These are phyloP conservation scores for Epipyxis sp. DNA, from an alignment of 108 stramenopile genomes.

Conservation along the genomic window DNA sequence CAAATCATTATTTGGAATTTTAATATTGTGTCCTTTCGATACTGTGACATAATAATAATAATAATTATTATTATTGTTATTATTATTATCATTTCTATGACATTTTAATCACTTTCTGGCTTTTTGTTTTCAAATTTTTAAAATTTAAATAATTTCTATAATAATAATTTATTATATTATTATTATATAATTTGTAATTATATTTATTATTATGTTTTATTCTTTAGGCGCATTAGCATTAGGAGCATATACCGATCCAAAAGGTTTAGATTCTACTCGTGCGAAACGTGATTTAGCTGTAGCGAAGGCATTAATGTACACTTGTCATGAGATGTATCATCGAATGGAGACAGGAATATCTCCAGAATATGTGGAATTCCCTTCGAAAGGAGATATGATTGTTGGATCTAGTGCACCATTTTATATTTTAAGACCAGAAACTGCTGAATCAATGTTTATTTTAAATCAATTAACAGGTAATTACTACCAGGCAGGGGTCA, in stretches of 20 bases:
- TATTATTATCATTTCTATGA: too few species aligned
- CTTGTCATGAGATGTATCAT: conserved; percentile 90
- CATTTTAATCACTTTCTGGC: too few species aligned
- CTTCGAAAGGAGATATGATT: conserved; percentile 58
- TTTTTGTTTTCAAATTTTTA: too few species aligned
- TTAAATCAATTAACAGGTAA: conserved; percentile 69
- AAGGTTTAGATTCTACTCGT: background rate
- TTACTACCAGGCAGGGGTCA: too few species aligned
- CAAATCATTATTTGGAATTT: too few species aligned
- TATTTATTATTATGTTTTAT: too few species aligned
- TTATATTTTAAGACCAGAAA: conserved; percentile 85
- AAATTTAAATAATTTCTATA: too few species aligned
- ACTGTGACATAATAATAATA: too few species aligned
- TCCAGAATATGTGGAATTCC: conserved; percentile 69
- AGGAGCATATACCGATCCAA: conserved; percentile 27
- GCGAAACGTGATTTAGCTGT: conserved; percentile 30
- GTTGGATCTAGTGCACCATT: conserved; percentile 61
- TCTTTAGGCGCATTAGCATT: conserved; percentile 54
- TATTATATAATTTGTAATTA: too few species aligned
- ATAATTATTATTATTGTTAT: too few species aligned
- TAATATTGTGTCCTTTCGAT: too few species aligned
- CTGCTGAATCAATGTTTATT: conserved; percentile 67
- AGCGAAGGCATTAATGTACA: conserved; percentile 76
- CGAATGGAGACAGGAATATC: conserved; percentile 77
- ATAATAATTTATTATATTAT: too few species aligned